A percentile compares a stretch with the other conserved stretches of the same genome.
These are phyloP conservation scores for Daldinia bambusicola DNA, from an alignment of 495 filamentous ascomycete genomes.

Conservation along the genomic window DNA sequence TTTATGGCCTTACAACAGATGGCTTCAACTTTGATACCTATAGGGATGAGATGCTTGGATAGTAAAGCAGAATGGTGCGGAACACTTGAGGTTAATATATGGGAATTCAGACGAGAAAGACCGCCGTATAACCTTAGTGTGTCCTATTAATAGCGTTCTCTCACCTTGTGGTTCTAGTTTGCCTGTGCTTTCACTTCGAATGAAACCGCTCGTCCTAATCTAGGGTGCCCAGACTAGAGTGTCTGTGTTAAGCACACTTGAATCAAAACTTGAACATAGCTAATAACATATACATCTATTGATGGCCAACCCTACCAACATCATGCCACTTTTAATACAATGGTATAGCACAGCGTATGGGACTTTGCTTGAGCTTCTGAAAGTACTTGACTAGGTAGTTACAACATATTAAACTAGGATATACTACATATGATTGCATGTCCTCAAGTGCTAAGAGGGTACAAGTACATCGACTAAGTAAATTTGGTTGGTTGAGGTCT, in stretches of 20 bases:
- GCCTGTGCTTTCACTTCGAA: background rate
- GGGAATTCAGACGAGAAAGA: background rate
- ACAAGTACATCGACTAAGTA: background rate
- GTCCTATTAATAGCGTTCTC: no score
- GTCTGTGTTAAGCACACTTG: background rate
- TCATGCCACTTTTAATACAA: background rate
- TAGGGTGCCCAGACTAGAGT: background rate
- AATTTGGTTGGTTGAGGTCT: no score
- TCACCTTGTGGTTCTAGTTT: background rate
- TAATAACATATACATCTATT: background rate
- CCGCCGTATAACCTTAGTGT: no score
- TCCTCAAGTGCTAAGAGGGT: no score
- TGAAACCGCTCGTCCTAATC: background rate
- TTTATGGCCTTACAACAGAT: no score
- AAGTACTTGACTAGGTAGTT: background rate
- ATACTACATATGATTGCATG: background rate
- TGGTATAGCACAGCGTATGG: background rate
- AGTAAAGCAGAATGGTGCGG: no score
- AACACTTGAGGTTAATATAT: background rate
- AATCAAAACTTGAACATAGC: background rate
- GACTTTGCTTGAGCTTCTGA: background rate
- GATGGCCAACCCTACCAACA: background rate
- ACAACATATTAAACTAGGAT: background rate
- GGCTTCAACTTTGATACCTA: no score
- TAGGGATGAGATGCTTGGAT: no score